These are phyloP conservation scores for Geosiphon pyriformis DNA, from an alignment of 192 early-diverging fungal species.

Conservation along the genomic window DNA sequence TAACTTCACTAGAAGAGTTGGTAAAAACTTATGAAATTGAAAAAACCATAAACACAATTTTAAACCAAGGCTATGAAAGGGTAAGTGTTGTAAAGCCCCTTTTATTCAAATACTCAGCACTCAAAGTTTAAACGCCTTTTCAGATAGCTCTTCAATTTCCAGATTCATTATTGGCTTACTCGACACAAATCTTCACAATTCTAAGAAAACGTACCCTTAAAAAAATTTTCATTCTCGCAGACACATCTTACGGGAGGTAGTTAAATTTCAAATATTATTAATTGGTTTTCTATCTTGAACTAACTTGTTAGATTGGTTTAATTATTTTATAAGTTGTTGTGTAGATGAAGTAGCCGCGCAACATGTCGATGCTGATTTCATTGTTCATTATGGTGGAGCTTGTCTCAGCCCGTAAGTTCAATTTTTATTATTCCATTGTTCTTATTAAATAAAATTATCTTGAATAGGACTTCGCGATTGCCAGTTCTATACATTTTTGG, in stretches of 20 bases:
- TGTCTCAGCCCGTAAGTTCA: constrained; percentile 74
- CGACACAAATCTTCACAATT: constrained; percentile 54
- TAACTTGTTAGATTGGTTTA: no score
- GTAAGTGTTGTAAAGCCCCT: constrained; percentile 24
- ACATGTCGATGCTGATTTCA: constrained; percentile 78
- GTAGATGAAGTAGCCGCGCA: constrained; percentile 95
- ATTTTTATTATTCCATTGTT: neutral
- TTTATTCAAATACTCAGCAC: constrained; percentile 15
- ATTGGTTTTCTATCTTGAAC: no score
- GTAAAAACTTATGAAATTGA: constrained; percentile 56
- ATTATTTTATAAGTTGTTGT: constrained; percentile 76
- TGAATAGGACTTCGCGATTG: constrained; percentile 58
- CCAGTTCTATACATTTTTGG: constrained; percentile 90
- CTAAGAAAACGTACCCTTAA: constrained; percentile 46
- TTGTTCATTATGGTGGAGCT: constrained; percentile 93
- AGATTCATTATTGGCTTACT: constrained; percentile 72
- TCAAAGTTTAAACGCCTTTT: neutral
- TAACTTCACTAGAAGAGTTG: constrained; percentile 27
- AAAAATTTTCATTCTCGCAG: constrained; percentile 77
- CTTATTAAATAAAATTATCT: neutral
- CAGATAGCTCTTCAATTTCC: constrained; percentile 92
- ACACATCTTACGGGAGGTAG: constrained; percentile 89
- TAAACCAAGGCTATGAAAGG: constrained; percentile 38
- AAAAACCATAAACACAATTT: constrained; percentile 51
- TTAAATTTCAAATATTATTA: neutral